Base-by-base conservation (phyloP, 495 filamentous ascomycete genomes). In the Podospora anserina region DNA sequence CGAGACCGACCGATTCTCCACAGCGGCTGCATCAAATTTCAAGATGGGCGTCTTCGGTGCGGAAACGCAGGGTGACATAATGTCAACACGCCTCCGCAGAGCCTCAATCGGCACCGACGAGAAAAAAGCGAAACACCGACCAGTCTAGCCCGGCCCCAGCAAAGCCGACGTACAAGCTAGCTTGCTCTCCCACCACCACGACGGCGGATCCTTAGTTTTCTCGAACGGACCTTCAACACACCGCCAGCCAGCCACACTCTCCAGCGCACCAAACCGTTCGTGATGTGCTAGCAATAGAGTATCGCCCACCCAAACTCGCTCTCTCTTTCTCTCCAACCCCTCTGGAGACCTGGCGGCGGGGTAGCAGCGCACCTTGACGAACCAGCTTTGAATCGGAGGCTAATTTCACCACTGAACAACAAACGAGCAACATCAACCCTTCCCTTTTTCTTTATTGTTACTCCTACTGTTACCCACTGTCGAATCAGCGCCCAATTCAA, bases 11-110 rank as follows among this genome's bases (percentile, higher is more conserved):
- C 30, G 39, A 30, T 27, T 66, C 66, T 61, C 69, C 69, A 71
- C 70, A 69, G 19, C 55, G n/a, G 55, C 55, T 26, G 23, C 55
- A 58, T 26, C 55, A 58, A 58, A 19, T 58, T 58, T 58, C 55
- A 58, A 26, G n/a, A 58, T 34, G 39, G 55, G 20, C 23, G 1
- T 11, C 9, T 39, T 57, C 56, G 19, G 23, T 11, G 39, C 39
- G 39, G 57, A 66, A 59, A 62, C 61, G 61, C 65, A 61, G 32
- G 65, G 69, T 71, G 69, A 68, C 69, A 68, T 71, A 68, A 68
- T 71, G 63, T 49, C 60, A 16, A 57, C 62, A 53, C 30, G 34
- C 32, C 62, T 27, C 28, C 32, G 26, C 49, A 26, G 20, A 59
- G 16, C 28, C 53, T 63, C 61, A 54, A 61, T 66, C 7, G 59